Conservation (phyloP, 202 grass and related monocot genomes). For the Panicum hallii region DNA sequence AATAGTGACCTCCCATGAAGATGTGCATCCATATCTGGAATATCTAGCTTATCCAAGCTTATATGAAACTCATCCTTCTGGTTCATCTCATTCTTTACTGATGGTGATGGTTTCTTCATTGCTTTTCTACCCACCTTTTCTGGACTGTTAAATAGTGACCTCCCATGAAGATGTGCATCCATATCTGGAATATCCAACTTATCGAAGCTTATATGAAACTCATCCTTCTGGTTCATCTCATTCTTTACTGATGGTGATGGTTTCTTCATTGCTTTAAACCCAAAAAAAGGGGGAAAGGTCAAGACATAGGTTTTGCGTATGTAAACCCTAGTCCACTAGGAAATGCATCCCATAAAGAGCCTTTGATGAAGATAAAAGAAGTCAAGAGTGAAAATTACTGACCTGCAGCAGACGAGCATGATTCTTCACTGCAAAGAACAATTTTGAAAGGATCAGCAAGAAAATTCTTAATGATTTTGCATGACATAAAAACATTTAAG, state of each 20-base stretch:
- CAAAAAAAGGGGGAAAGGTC: not conserved
- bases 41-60: conserved; percentile 49
- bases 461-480: conserved; percentile 27
- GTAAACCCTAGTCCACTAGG: conserved; percentile 20
- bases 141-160: conserved; percentile 34
- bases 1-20: conserved; percentile 36
- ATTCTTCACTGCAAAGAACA: conserved; percentile 71
- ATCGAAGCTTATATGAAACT: conserved; percentile 55
- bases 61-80: conserved; percentile 58
- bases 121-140: conserved; percentile 48
- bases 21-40: conserved; percentile 48
- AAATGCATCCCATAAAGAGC: conserved; percentile 23
- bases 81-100: conserved; percentile 52
- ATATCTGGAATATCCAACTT: conserved; percentile 51
- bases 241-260: conserved; percentile 45
- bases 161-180: conserved; percentile 41
- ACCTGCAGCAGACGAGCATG: conserved; percentile 75
- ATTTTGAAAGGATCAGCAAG: conserved; percentile 40
- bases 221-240: conserved; percentile 55
- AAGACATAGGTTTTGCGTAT: conserved; percentile 18
- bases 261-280: conserved; percentile 51
- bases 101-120: conserved; percentile 40
- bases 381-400: conserved; percentile 42
- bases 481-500: conserved; percentile 23
- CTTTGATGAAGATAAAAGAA: conserved; percentile 33